Base-by-base conservation (phyloP, 2,329 filamentous ascomycete species). In the Exophiala spinifera region DNA sequence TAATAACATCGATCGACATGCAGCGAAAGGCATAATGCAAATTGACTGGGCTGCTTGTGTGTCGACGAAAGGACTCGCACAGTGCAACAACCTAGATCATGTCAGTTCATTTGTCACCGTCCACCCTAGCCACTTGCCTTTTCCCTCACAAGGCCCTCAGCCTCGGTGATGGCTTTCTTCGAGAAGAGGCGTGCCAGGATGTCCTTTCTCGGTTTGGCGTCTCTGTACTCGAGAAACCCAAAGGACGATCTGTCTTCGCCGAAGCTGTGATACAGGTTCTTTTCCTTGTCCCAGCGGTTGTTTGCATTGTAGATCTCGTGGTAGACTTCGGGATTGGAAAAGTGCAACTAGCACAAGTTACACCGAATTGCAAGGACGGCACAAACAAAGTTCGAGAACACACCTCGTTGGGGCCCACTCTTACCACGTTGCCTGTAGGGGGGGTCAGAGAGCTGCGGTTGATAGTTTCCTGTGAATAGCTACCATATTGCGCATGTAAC, bases 1-100 rank as follows among this genome's bases (percentile, higher is more conserved):
- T 64, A 47, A 64, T 63, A 3, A 62, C 55, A 53, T 65, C 63
- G 14, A 65, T 57, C 15, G 63, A 39, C 55, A 63, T 54, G 51
- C 60, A 64, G 20, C 62, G 59, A 42, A 56, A 60, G n/a, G 54
- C 59, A 34, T 56, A 57, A 36, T 60, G 11, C 28, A 31, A 31
- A 31, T 31, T 31, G 28, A 31, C 28, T 31, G 28, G 60, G 15
- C 63, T 47, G 46, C 61, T 59, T 3, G 51, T 50, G 13, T 57
- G 53, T 50, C 53, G 20, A 47, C 55, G 28, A 20, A 61, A 56
- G 15, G 57, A 52, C 6, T 51, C 42, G 48, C 57, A 63, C 11
- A 63, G 46, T 8, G 47, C 28, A 17, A 33, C 20, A 4, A 57
- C 56, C 57, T 58, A 17, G n/a, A 15, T 13, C 13, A 19, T 17